Evolutionary conservation across 768 basidiomycete genomes (phyloP).

Genomic region (Tephrocybe sp.): DNA sequence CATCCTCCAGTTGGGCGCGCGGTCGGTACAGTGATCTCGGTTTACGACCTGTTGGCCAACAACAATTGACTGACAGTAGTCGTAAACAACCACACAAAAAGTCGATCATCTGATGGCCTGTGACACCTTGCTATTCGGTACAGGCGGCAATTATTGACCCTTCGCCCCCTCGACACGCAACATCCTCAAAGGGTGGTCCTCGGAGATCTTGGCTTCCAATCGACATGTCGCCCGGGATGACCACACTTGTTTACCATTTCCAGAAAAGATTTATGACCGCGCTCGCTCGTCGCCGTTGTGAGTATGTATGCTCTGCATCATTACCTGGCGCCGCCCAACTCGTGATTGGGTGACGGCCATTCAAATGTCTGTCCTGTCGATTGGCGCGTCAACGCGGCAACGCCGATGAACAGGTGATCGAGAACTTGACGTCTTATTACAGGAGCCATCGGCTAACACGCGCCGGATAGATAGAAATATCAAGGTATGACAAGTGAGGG

Average conservation of each 20-base stretch:
- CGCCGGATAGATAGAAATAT: neutral
- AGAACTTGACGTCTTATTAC: neutral
- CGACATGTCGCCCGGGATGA: constrained; percentile 8
- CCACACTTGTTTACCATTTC: neutral
- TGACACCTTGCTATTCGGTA: constrained; percentile 11
- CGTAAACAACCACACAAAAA: neutral
- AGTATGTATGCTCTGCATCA: too few relatives aligned
- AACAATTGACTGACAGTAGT: neutral
- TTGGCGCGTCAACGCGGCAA: neutral
- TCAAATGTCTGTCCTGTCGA: neutral
- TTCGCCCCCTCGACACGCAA: neutral
- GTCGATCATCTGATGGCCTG: constrained; percentile 11
- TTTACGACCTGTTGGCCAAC: neutral
- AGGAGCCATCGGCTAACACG: constrained; percentile 5
- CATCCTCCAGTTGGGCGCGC: too few relatives aligned
- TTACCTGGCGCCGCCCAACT: neutral
- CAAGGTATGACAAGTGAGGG: constrained; percentile 7
- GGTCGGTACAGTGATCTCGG: constrained; percentile 1
- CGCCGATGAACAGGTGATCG: constrained; percentile 7
- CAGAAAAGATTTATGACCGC: neutral
- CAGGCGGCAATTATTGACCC: neutral
- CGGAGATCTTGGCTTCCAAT: constrained; percentile 13
- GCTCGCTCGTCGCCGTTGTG: neutral
- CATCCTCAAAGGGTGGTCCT: neutral
- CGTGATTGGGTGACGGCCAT: neutral